Base-by-base conservation (phyloP, 768 basidiomycete species). In the Russula sp. region DNA sequence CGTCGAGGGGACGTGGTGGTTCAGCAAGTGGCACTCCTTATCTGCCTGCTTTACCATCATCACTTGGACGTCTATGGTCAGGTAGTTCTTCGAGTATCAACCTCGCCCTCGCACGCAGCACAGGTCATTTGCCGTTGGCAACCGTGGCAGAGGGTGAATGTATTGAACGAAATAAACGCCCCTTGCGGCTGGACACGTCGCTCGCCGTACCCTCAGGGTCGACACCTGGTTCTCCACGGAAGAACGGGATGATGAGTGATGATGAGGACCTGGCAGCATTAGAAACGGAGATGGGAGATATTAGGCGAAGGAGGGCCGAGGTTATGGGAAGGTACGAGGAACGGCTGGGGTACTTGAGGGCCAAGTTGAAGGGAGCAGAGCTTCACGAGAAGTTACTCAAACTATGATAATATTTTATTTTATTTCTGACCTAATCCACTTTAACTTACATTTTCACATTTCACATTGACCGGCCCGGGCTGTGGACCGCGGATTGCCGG, bases 331-430 rank as follows among this genome's bases (percentile, higher is more conserved):
- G 90, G 68, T 93, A 93, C 70, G 86, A 89, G 61, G 82, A 82
- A 38, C 84, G 90, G 53, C 73, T 93, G 71, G 90, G 91, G 67
- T 93, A 89, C 72, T 76, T 93, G 69, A 83, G 88, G 40, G 91
- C 91, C 42, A 88, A 89, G 75, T 72, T 93, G 72, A 92, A 91
- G 75, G 87, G 88, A 22, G 91, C 90, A 1, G 88, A 92, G 76
- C 73, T 93, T 71, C 89, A 88, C 67, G 92, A 93, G 77, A 90
- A 90, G 73, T 75, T 93, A 69, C 68, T 88, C 78, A 84, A 82
- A 72, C 86, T 81, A 61, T 77, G 69, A 60, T 40, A 40, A 40
- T 40, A 18, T 18, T 18, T 18, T 40, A 40, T 40, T 24, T 62
- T 62, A 62, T 30, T 48, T 54, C 52, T 48, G 44, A 48, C 46